These are phyloP conservation scores for Rhododendron griersonianum DNA, from an alignment of 148 eudicot genomes.

Conservation along the genomic window DNA sequence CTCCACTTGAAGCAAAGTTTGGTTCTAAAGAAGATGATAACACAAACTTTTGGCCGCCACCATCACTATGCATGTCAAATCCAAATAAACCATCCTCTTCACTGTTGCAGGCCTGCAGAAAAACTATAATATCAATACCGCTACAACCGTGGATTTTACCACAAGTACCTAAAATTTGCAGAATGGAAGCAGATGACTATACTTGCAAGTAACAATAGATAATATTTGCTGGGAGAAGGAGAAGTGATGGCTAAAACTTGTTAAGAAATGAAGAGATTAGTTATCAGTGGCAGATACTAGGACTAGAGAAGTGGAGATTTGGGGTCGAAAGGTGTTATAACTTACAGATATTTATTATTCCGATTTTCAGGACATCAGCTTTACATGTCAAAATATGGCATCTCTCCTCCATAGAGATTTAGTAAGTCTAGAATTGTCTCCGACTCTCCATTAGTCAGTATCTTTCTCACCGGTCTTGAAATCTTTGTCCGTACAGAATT, in stretches of 20 bases:
- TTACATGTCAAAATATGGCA: background rate
- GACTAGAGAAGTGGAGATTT: background rate
- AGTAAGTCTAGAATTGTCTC: background rate
- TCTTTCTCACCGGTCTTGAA: background rate
- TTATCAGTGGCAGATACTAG: background rate
- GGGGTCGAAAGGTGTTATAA: background rate
- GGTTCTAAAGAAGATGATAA: background rate
- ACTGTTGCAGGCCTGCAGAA: slow-evolving; percentile 68
- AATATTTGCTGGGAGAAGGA: background rate
- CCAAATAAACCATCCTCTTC: slow-evolving; percentile 85
- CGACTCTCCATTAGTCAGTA: no score
- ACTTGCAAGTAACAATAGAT: slow-evolving; percentile 2
- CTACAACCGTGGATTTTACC: background rate
- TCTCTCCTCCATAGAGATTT: background rate
- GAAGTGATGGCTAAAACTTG: background rate
- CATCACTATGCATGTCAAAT: slow-evolving; percentile 94
- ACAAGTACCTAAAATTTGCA: background rate
- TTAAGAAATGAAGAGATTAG: background rate
- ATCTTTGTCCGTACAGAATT: background rate
- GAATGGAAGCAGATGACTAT: background rate
- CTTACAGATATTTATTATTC: background rate
- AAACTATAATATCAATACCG: background rate
- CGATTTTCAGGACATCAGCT: background rate
- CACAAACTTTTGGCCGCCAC: slow-evolving; percentile 73
- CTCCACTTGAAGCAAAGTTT: background rate